Evolutionary conservation across 2,329 filamentous ascomycete genomes (phyloP).

Genomic region (Sporothrix sp.): DNA sequence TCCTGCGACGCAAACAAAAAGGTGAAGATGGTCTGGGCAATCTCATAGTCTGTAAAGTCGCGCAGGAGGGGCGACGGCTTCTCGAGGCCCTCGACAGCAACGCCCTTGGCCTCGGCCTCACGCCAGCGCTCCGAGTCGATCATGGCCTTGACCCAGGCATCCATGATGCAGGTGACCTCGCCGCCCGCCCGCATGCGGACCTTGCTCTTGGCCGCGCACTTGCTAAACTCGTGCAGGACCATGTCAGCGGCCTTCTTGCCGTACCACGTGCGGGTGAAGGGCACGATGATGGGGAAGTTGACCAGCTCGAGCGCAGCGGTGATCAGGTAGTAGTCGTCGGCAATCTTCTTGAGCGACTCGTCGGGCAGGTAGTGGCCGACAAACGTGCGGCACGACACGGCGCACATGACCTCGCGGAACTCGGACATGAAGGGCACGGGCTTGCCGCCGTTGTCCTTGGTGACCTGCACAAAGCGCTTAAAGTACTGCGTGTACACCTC

Average conservation of each 20-base stretch:
- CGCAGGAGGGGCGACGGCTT: conserved; percentile 79
- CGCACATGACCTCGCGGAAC: conserved; percentile 92
- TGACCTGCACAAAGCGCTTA: conserved; percentile 64
- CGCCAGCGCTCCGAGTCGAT: conserved; percentile 75
- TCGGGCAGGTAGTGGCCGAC: conserved; percentile 92
- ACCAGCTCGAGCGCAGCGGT: conserved; percentile 92
- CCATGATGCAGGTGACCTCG: conserved; percentile 84
- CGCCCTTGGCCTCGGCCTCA: conserved; percentile 64
- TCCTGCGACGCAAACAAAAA: conserved; percentile 97
- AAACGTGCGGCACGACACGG: conserved; percentile 92
- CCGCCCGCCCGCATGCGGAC: conserved; percentile 83
- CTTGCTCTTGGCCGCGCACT: conserved; percentile 89
- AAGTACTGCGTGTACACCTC: conserved; percentile 87
- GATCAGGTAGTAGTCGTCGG: conserved; percentile 94
- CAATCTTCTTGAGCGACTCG: conserved; percentile 83
- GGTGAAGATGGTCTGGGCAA: conserved; percentile 86
- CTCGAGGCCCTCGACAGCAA: conserved; percentile 61
- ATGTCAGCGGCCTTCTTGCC: conserved; percentile 93
- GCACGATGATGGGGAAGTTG: conserved; percentile 95
- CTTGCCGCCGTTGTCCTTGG: conserved; percentile 60
- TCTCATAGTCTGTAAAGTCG: conserved; percentile 83
- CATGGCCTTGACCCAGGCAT: conserved; percentile 86
- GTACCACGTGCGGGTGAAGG: conserved; percentile 93
- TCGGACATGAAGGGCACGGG: conserved; percentile 79
- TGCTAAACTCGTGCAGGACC: conserved; percentile 80